Percentiles rank a stretch among this genome's conserved stretches.
phyloP scores from a whole-genome alignment of 2,329 filamentous ascomycete genomes.

The Trematosphaeria pertusa region DNA sequence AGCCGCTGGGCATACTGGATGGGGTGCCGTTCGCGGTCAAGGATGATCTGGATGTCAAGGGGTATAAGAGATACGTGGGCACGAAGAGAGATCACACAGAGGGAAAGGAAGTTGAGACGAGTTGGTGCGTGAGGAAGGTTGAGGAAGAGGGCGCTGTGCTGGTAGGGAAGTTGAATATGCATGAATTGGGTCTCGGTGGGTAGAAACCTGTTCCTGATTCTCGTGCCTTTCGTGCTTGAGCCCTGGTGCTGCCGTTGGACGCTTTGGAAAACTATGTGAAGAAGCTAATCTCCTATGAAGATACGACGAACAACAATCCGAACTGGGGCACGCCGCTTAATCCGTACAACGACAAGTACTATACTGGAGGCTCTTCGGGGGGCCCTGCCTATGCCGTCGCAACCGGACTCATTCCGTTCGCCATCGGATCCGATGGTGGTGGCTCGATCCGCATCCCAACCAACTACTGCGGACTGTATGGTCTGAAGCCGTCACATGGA shows the following conservation, averaged over 20 bases:
- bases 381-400: constrained; percentile 75
- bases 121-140: constrained; percentile 74
- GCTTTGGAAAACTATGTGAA: too few relatives aligned
- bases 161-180: constrained; percentile 80
- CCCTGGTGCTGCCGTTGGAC: too few relatives aligned
- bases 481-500: constrained; percentile 79
- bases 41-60: constrained; percentile 76
- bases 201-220: constrained; percentile 6
- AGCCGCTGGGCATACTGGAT: constrained; percentile 73
- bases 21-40: constrained; percentile 86
- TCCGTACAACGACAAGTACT: constrained; percentile 78
- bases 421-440: constrained; percentile 74
- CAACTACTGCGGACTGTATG: constrained; percentile 80
- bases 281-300: too few relatives aligned
- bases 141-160: constrained; percentile 77
- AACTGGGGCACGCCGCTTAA: constrained; percentile 77
- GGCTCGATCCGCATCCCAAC: constrained; percentile 78
- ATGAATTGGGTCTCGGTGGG: constrained; percentile 75
- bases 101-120: constrained; percentile 60
- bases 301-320: constrained; percentile 85
- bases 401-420: constrained; percentile 76
- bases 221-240: too few relatives aligned
- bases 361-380: constrained; percentile 81
- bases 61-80: constrained; percentile 72
- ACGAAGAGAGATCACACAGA: constrained; percentile 65